Percentiles rank a stretch among this genome's conserved stretches.
Evolutionary conservation across 192 early-diverging fungal species (phyloP).

Genomic region (Coemansia javaensis): DNA sequence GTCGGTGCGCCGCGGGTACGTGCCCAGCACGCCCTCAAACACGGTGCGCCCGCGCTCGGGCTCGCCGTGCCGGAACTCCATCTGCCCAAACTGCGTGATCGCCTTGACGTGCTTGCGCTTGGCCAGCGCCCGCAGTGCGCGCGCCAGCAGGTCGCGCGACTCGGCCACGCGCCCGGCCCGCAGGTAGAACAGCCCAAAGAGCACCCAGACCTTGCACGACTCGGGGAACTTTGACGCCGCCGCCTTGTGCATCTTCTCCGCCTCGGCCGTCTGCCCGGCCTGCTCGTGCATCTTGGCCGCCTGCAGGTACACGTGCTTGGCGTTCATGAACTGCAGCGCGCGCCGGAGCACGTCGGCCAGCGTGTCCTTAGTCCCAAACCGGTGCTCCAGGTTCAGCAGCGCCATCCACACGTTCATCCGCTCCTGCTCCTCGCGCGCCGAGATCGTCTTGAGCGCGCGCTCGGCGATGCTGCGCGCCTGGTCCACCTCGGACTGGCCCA

Average conservation of each 20-base stretch:
- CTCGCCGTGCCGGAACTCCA: conserved; percentile 98
- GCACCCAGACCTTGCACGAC: conserved; percentile 88
- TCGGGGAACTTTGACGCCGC: conserved; percentile 83
- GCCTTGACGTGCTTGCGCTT: conserved; percentile 96
- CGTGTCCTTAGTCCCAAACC: conserved; percentile 78
- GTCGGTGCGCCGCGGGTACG: conserved; percentile 90
- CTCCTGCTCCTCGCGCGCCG: conserved; percentile 89
- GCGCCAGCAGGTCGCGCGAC: conserved; percentile 76
- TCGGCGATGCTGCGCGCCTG: conserved; percentile 93
- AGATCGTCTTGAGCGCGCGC: conserved; percentile 88
- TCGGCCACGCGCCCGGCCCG: conserved; percentile 63
- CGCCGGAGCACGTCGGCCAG: conserved; percentile 82
- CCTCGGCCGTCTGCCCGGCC: conserved; percentile 65
- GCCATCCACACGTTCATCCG: conserved; percentile 98
- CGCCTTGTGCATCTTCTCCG: conserved; percentile 65
- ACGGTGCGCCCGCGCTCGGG: conserved; percentile 95
- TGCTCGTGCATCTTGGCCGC: conserved; percentile 88
- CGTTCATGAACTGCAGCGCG: conserved; percentile 78
- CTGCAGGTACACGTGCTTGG: conserved; percentile 84
- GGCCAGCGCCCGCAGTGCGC: conserved; percentile 75
- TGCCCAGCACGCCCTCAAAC: conserved; percentile 91
- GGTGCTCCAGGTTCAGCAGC: conserved; percentile 91
- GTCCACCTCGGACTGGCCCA: conserved; percentile 86
- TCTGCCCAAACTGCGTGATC: conserved; percentile 90
- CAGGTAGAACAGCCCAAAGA: conserved; percentile 76